Evolutionary conservation across 148 eudicot species (phyloP), one percentile per base, ranked within the genome.

Genomic region (Heliamphora exappendiculata): DNA sequence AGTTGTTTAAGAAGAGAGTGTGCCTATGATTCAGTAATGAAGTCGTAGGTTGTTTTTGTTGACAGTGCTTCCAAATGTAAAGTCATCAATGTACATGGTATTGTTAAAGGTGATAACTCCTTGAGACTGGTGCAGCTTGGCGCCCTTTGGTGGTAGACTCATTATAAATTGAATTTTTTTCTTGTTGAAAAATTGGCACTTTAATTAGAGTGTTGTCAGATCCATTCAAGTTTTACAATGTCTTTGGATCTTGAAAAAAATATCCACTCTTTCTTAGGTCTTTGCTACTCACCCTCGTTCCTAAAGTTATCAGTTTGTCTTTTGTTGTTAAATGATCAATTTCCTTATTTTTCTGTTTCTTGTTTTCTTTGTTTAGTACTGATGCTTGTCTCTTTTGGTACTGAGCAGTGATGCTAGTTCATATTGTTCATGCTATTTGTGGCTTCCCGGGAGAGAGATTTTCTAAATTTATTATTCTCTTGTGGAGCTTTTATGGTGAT

Each of bases 181-280:
- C n/a, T n/a, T n/a, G n/a, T n/a, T n/a, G n/a, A n/a, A n/a, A n/a
- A n/a, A 68, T 4, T 42, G 14, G 17, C 53, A 68, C 13, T 49
- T 47, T 49, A 16, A 16, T 70, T 49, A 47, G 36, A 42, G 17
- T 68, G 33, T 22, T 13, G 42, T 28, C 72, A 68, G 54, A n/a
- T 16, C 22, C 0, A 28, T 70, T 22, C 44, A 67, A 42, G 29
- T 39, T 11, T 66, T 66, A n/a, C 24, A n/a, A 14, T 22, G 42
- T 39, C 49, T 39, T 37, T 5, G n/a, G 19, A 24, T 67, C 16
- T 41, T 42, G n/a, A 39, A 39, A 66, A 49, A 9, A 29, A 70
- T 70, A 26, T 68, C 53, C 72, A 68, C 53, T 34, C 31, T 70
- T 47, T 49, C 54, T 68, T 70, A 45, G 73, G 57, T 29, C 33